These are phyloP conservation scores for Corymbia calophylla DNA, from an alignment of 441 rosid species.

Conservation along the genomic window DNA sequence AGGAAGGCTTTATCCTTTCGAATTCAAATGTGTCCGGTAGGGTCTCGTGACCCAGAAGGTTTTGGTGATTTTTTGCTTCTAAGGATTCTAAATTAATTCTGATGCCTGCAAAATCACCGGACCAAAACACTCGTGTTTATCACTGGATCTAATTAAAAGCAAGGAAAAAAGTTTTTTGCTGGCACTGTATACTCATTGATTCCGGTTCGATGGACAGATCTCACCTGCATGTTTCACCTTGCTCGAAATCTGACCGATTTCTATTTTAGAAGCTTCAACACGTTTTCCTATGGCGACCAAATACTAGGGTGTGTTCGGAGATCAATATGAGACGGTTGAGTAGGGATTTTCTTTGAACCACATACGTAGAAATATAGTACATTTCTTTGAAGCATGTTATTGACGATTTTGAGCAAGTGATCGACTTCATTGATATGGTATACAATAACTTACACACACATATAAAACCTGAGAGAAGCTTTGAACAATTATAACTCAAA, in stretches of 20 bases:
- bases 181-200: neutral
- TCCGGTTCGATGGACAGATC: neutral
- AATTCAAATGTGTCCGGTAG: neutral
- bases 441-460: neutral
- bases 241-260: neutral
- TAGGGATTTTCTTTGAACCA: neutral
- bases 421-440: neutral
- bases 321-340: neutral
- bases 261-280: neutral
- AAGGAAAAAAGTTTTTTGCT: neutral
- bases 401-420: neutral
- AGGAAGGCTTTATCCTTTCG: neutral
- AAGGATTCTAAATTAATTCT: neutral
- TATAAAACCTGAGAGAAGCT: neutral
- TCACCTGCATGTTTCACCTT: neutral
- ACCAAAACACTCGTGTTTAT: neutral
- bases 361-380: neutral
- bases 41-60: neutral
- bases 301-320: neutral
- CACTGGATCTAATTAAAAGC: neutral
- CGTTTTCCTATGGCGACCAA: neutral
- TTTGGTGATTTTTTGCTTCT: neutral
- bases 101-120: neutral
- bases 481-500: neutral
- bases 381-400: neutral